These are phyloP conservation scores for Phlebiopsis gigantea DNA, from an alignment of 768 basidiomycete genomes.

Conservation along the genomic window DNA sequence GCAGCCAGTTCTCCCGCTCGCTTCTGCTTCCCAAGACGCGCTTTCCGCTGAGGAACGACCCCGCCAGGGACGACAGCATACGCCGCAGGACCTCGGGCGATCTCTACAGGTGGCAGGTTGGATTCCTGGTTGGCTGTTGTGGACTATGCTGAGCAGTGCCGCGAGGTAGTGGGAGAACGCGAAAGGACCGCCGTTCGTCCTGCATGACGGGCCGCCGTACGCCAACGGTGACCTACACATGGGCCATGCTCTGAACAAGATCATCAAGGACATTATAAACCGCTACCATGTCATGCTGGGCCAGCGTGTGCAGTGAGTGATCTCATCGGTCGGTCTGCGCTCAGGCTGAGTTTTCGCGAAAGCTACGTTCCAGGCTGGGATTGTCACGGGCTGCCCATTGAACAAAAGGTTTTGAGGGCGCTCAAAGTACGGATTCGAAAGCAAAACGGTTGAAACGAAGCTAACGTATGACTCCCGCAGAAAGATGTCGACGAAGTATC, in stretches of 20 bases:
- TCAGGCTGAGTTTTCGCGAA: conserved; percentile 1
- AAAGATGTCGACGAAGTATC: conserved; percentile 52
- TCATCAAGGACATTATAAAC: conserved; percentile 93
- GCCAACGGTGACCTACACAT: conserved; percentile 96
- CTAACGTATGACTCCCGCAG: conserved; percentile 27
- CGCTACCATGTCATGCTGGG: conserved; percentile 81
- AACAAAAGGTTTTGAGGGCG: conserved; percentile 84
- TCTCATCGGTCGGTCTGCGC: conserved; percentile 1
- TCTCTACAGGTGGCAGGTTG: conserved; percentile 76
- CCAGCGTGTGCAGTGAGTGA: conserved; percentile 72
- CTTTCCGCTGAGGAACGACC: conserved; percentile 71
- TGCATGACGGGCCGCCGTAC: conserved; percentile 96
- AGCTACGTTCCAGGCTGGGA: conserved; percentile 98
- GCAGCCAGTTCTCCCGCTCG: conserved; percentile 43
- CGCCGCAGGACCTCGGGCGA: conserved; percentile 61
- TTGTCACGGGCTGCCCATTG: conserved; percentile 96
- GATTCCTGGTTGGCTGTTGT: background rate
- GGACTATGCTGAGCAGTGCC: background rate
- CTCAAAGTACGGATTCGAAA: conserved; percentile 47
- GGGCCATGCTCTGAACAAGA: conserved; percentile 95
- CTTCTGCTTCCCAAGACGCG: conserved; percentile 77
- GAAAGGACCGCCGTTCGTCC: conserved; percentile 66
- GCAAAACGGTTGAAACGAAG: background rate
- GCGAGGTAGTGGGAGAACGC: conserved; percentile 55
- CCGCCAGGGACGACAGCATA: conserved; percentile 57